Conservation (phyloP, 345 rosid genomes). For the Aurinia saxatilis region DNA sequence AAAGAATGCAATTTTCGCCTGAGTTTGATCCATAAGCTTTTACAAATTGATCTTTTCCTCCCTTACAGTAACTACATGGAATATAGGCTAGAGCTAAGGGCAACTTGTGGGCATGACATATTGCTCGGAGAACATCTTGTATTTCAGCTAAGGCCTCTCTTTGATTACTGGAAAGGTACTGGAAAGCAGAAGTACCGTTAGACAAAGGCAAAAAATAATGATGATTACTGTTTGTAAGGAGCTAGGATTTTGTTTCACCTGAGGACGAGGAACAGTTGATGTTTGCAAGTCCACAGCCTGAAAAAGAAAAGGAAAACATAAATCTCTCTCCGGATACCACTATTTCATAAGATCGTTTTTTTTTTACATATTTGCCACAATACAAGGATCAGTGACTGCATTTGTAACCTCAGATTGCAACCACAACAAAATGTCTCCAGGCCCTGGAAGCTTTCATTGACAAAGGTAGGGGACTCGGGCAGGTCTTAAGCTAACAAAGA, state of each 20-base stretch:
- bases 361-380: constrained; percentile 1
- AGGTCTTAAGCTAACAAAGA: constrained; percentile 23
- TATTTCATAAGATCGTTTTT: constrained; percentile 1
- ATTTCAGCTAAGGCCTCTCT: constrained; percentile 78
- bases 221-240: neutral
- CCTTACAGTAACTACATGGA: constrained; percentile 49
- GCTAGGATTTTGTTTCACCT: constrained; percentile 1
- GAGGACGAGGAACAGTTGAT: constrained; percentile 42
- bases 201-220: neutral
- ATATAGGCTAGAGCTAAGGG: constrained; percentile 90
- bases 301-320: constrained; percentile 29
- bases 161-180: constrained; percentile 70
- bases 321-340: constrained; percentile 1
- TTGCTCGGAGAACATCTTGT: constrained; percentile 72
- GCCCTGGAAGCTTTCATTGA: constrained; percentile 16
- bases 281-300: constrained; percentile 86
- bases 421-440: constrained; percentile 21
- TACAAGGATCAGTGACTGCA: neutral
- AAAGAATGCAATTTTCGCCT: constrained; percentile 46
- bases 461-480: constrained; percentile 18
- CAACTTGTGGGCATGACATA: constrained; percentile 83
- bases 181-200: constrained; percentile 23
- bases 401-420: constrained; percentile 21
- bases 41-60: constrained; percentile 32
- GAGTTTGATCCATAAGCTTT: constrained; percentile 34